Conservation (phyloP, 176 grass and related monocot genomes). For the Typha latifolia region DNA sequence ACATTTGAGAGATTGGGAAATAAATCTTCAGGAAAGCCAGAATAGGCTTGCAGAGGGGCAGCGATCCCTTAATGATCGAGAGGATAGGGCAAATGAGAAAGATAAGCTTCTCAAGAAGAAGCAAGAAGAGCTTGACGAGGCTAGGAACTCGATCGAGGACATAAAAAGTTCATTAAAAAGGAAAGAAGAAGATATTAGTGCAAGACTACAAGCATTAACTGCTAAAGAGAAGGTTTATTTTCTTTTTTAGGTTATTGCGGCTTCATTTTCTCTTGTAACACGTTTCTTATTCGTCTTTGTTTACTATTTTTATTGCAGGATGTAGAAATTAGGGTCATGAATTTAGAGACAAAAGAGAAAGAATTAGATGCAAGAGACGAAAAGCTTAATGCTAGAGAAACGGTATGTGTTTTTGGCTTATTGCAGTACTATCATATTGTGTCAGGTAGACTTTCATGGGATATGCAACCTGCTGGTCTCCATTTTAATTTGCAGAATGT, state of each 20-base stretch:
- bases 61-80: conserved; percentile 69
- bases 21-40: conserved; percentile 84
- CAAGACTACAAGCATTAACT: conserved; percentile 40
- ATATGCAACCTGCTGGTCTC: no score
- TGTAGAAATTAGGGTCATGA: conserved; percentile 37
- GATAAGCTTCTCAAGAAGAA: conserved; percentile 64
- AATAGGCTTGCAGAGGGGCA: conserved; percentile 71
- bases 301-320: conserved; percentile 38
- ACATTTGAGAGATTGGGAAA: conserved; percentile 62
- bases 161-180: conserved; percentile 52
- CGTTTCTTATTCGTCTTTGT: neutral
- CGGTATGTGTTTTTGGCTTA: conserved; percentile 46
- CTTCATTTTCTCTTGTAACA: neutral
- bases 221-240: conserved; percentile 63
- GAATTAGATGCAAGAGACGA: conserved; percentile 49
- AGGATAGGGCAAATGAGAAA: conserved; percentile 71
- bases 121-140: conserved; percentile 65
- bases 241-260: neutral
- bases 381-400: conserved; percentile 56
- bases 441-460: no score
- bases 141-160: conserved; percentile 36
- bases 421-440: neutral
- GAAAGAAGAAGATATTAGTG: conserved; percentile 60
- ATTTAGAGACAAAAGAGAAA: conserved; percentile 51
- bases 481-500: no score